A percentile compares a stretch with the other conserved stretches of the same genome.
Conservation (phyloP, 1,284 basidiomycete genomes). For the Hypsizygus ulmarius region DNA sequence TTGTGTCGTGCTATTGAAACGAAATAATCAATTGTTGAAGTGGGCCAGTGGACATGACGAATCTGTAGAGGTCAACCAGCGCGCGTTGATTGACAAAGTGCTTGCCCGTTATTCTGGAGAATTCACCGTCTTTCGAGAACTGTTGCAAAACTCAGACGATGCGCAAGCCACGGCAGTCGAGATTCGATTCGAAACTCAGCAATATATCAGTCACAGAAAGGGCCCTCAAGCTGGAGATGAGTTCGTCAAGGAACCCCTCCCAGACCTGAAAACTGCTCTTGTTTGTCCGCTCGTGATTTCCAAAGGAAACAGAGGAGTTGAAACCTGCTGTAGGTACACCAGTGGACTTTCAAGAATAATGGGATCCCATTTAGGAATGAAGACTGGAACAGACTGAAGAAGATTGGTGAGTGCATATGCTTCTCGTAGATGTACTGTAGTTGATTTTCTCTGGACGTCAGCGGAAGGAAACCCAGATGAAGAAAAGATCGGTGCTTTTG, state of each 20-base stretch:
- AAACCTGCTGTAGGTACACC: conserved; percentile 46
- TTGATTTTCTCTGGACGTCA: conserved; percentile 24
- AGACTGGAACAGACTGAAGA: conserved; percentile 88
- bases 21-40: conserved; percentile 31
- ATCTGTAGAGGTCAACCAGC: conserved; percentile 92
- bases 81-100: conserved; percentile 91
- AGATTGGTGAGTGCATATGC: conserved; percentile 59
- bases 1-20: background rate
- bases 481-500: conserved; percentile 85
- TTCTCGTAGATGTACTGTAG: background rate
- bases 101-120: conserved; percentile 94
- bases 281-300: conserved; percentile 21
- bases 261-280: conserved; percentile 60
- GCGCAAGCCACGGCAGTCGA: conserved; percentile 81
- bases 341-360: conserved; percentile 87
- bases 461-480: conserved; percentile 86
- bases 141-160: conserved; percentile 95
- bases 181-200: conserved; percentile 76
- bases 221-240: conserved; percentile 8
- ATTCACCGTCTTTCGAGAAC: conserved; percentile 90
- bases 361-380: conserved; percentile 79
- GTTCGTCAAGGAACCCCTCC: conserved; percentile 27
- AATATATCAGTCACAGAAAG: conserved; percentile 43
- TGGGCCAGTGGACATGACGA: conserved; percentile 77
- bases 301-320: background rate